A percentile compares a stretch with the other conserved stretches of the same genome.
These are phyloP conservation scores for Populus ilicifolia DNA, from an alignment of 345 rosid species.

Conservation along the genomic window DNA sequence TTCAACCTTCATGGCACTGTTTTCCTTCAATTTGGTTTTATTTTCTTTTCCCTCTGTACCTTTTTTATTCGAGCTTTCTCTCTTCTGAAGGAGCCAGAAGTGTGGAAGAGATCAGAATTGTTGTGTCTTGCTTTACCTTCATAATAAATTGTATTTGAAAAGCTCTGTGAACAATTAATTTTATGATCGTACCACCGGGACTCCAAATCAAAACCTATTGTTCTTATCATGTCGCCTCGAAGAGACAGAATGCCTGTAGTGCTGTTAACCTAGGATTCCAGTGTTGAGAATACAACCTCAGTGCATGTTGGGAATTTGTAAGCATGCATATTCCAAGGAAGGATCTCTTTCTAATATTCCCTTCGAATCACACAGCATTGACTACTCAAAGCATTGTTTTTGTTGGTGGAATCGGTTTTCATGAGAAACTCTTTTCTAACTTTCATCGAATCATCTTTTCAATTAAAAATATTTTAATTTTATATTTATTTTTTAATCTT, in stretches of 20 bases:
- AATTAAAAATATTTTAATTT: no score
- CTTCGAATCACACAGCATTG: background rate
- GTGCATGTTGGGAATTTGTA: background rate
- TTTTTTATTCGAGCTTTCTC: no score
- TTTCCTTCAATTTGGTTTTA: no score
- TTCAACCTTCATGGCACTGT: background rate
- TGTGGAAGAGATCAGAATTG: no score
- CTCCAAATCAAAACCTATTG: background rate
- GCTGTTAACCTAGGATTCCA: no score
- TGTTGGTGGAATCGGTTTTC: background rate
- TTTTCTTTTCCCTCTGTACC: no score
- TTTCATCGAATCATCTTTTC: no score
- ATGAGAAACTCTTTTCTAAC: no score
- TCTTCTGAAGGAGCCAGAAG: no score
- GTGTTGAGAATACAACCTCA: no score
- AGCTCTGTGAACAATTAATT: background rate
- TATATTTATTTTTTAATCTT: background rate
- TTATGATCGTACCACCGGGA: background rate
- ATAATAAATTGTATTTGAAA: background rate
- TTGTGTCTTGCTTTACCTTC: background rate
- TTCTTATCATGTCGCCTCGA: background rate
- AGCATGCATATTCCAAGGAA: background rate
- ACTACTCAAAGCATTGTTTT: background rate
- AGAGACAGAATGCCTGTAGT: background rate
- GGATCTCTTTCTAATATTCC: no score